Evolutionary conservation across 257 asterid genomes (phyloP).

Genomic region (Osmanthus fragrans): DNA sequence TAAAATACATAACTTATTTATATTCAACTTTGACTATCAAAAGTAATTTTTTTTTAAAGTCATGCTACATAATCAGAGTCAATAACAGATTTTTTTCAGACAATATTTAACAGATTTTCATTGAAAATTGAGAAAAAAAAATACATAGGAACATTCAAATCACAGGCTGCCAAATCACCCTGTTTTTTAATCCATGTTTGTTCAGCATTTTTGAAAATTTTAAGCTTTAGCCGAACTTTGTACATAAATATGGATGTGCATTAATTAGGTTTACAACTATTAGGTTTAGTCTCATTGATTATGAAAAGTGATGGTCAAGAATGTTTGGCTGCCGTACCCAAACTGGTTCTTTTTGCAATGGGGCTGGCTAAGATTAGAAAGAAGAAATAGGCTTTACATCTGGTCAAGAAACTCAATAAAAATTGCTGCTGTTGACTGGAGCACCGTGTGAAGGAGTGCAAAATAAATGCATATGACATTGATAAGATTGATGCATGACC

Average conservation of each 20-base stretch:
- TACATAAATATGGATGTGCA: background rate
- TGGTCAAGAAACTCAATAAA: background rate
- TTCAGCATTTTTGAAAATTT: too few relatives aligned
- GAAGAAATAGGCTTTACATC: background rate
- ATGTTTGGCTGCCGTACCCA: conserved; percentile 2
- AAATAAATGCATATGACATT: background rate
- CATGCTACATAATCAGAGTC: too few relatives aligned
- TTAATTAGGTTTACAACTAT: background rate
- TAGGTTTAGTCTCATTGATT: background rate
- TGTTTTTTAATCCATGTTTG: too few relatives aligned
- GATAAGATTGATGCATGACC: background rate
- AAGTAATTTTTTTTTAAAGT: too few relatives aligned
- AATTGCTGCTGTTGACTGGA: background rate
- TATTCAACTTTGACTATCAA: too few relatives aligned
- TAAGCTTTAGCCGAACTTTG: background rate
- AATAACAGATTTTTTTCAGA: too few relatives aligned
- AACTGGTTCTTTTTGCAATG: background rate
- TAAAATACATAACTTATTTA: too few relatives aligned
- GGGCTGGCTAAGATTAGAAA: background rate
- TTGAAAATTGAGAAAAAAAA: too few relatives aligned
- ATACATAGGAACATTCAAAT: too few relatives aligned
- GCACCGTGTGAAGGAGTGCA: background rate
- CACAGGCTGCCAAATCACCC: too few relatives aligned
- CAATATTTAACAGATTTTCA: too few relatives aligned
- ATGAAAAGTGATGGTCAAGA: conserved; percentile 11